Evolutionary conservation across 495 filamentous ascomycete species (phyloP).

Genomic region (Aeminium ludgeri): DNA sequence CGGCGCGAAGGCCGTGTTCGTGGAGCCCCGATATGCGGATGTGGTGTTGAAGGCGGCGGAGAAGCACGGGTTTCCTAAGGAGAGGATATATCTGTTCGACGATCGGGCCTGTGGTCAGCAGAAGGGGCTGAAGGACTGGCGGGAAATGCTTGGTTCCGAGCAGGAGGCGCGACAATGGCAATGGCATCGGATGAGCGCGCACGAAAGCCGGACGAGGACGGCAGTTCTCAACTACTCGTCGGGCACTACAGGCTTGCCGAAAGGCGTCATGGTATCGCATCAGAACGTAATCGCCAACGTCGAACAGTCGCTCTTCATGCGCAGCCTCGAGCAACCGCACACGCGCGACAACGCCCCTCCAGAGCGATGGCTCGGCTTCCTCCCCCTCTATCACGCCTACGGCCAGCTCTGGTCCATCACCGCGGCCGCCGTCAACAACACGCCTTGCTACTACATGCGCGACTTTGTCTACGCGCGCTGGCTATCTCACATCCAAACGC

Average conservation of each 20-base stretch:
- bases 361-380: slow-evolving; percentile 27
- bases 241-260: slow-evolving; percentile 29
- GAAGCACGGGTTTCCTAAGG: slow-evolving; percentile 23
- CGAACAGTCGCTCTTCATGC: slow-evolving; percentile 25
- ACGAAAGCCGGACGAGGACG: slow-evolving; percentile 22
- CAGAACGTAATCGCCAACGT: slow-evolving; percentile 27
- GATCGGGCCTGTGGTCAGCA: slow-evolving; percentile 19
- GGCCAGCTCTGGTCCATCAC: slow-evolving; percentile 30
- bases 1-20: slow-evolving; percentile 25
- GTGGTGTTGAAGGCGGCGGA: slow-evolving; percentile 28
- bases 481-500: slow-evolving; percentile 19
- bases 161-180: slow-evolving; percentile 31
- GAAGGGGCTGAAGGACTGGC: slow-evolving; percentile 33
- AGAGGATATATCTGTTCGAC: slow-evolving; percentile 36
- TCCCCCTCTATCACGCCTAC: slow-evolving; percentile 31
- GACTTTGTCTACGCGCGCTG: slow-evolving; percentile 21
- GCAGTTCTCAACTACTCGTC: slow-evolving; percentile 35
- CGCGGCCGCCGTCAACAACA: slow-evolving; percentile 17
- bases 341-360: slow-evolving; percentile 5
- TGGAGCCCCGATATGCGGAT: slow-evolving; percentile 23
- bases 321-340: slow-evolving; percentile 18
- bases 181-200: slow-evolving; percentile 28
- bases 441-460: slow-evolving; percentile 24
- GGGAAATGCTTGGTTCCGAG: slow-evolving; percentile 28
- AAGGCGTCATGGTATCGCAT: slow-evolving; percentile 28